Evolutionary conservation across 257 asterid genomes (phyloP), one percentile per base, ranked within the genome.

Genomic region (Paraleonurus japonicus): DNA sequence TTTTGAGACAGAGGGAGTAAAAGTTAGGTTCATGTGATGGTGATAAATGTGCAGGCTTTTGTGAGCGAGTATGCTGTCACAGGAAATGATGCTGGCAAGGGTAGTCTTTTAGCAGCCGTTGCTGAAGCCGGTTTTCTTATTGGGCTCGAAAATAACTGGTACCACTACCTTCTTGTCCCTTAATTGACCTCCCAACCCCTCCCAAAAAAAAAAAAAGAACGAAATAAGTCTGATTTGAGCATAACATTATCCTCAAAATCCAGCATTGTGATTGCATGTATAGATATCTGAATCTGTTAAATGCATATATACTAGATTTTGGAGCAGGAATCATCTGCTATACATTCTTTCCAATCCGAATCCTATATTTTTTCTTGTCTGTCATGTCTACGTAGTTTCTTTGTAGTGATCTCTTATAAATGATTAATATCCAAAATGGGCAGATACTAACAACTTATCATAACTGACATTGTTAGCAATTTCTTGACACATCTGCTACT

Each of bases 1-100:
- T 8, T 9, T n/a, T 30, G 37, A 8, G 37, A 32, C 37, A 32
- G 37, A 32, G 6, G 4, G n/a, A n/a, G n/a, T n/a, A n/a, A n/a
- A n/a, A n/a, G n/a, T n/a, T n/a, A n/a, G 37, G 37, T 32, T 5
- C 37, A 3, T 32, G 4, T 57, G 67, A 45, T 61, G 33, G 35
- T 13, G 22, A 15, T 60, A 22, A 51, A 55, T 53, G 50, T 76
- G 71, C 87, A 94, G 99, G 99, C 95, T 67, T 95, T 95, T 86
- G 96, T 89, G 73, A 95, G 99, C 66, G 99, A 95, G 80, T 95
- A 95, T 75, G 99, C 98, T 35, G 99, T 95, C 82, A 85, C 85
- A 15, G 94, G 87, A 80, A 53, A 78, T 26, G 98, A 95, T 80
- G 95, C 95, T 65, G 97, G 95, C 54, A 80, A 70, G 27, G 98